Percentiles rank a stretch among this genome's conserved stretches.
phyloP scores from a whole-genome alignment of 257 asterid species.

The Forsythia viridissima region DNA sequence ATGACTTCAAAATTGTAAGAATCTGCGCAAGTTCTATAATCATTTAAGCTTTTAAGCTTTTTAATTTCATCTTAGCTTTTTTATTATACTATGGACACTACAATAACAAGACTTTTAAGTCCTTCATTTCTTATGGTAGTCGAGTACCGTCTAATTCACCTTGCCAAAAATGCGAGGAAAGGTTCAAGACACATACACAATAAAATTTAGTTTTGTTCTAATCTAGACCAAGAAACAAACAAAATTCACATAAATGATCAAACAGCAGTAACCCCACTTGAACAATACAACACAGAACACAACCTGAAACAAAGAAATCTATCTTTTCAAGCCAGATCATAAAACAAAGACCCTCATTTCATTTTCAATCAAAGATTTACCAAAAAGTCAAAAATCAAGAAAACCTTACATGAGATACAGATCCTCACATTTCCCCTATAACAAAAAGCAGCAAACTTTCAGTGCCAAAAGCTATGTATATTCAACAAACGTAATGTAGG shows the following conservation, averaged over 20 bases:
- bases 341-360: conserved; percentile 24
- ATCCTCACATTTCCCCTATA: conserved; percentile 18
- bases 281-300: not conserved
- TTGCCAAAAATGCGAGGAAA: too few species aligned
- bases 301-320: conserved; percentile 8
- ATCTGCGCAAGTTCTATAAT: conserved; percentile 17
- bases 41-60: not conserved
- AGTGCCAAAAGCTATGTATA: not conserved
- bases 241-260: too few species aligned
- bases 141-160: not conserved
- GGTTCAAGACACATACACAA: not conserved
- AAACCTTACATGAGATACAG: conserved; percentile 45
- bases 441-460: conserved; percentile 30
- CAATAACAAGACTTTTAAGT: too few species aligned
- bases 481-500: conserved; percentile 8
- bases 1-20: conserved; percentile 6
- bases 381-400: conserved; percentile 33
- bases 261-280: too few species aligned
- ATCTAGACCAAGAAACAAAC: too few species aligned
- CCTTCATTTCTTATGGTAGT: too few species aligned
- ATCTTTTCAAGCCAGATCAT: conserved; percentile 6
- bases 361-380: conserved; percentile 21
- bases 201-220: not conserved
- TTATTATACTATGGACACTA: too few species aligned
- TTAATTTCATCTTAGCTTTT: too few species aligned